phyloP scores from a whole-genome alignment of 2,329 filamentous ascomycete species.

The Cadophora luteo-olivacea region DNA sequence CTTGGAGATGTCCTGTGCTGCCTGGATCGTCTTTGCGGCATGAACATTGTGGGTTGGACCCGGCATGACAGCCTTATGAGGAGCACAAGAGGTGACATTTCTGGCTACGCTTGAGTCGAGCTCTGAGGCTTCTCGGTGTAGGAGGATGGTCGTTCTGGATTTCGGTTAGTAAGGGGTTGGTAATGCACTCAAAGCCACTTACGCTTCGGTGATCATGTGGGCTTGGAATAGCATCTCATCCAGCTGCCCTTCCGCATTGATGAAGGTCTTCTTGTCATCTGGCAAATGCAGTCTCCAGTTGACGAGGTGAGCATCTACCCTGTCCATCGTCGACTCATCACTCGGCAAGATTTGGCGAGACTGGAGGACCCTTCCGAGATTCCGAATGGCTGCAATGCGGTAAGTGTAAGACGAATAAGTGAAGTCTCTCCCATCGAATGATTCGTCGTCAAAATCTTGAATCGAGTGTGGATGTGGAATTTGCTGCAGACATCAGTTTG shows the following conservation, averaged over 20 bases:
- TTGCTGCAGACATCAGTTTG: constrained; percentile 51
- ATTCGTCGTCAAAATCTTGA: constrained; percentile 75
- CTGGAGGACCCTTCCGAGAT: constrained; percentile 77
- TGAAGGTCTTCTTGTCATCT: constrained; percentile 69
- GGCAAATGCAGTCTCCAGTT: constrained; percentile 87
- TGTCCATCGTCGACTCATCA: constrained; percentile 60
- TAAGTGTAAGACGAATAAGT: constrained; percentile 87
- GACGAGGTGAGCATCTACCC: constrained; percentile 61
- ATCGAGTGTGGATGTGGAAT: constrained; percentile 68
- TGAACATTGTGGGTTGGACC: constrained; percentile 52
- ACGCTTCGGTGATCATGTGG: constrained; percentile 73
- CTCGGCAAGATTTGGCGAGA: constrained; percentile 59
- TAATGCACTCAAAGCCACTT: constrained; percentile 24
- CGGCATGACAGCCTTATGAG: constrained; percentile 48
- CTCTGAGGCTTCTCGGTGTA: constrained; percentile 81
- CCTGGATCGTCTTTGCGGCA: constrained; percentile 80
- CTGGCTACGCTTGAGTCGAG: constrained; percentile 66
- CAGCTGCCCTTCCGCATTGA: constrained; percentile 72
- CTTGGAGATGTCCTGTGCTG: constrained; percentile 78
- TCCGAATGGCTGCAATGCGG: constrained; percentile 80
- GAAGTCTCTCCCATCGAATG: constrained; percentile 69
- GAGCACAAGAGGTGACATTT: constrained; percentile 70
- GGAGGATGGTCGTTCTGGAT: constrained; percentile 67
- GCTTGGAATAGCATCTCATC: constrained; percentile 95
- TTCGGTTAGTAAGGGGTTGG: constrained; percentile 17